phyloP scores from a whole-genome alignment of 495 filamentous ascomycete species.

The Aspergillus biplanus region DNA sequence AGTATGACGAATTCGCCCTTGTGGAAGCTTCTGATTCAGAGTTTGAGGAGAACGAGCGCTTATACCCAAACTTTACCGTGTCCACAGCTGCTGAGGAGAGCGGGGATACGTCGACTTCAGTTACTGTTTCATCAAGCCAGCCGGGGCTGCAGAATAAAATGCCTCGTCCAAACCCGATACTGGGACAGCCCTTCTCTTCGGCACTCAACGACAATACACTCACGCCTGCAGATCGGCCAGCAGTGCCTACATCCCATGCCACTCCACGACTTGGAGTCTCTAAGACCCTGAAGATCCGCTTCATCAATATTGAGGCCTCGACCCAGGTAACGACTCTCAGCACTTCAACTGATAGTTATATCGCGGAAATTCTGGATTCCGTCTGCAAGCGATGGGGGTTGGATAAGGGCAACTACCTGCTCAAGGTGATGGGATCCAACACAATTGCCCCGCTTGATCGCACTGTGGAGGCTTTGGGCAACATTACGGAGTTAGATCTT shows the following conservation, averaged over 20 bases:
- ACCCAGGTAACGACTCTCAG: conserved; percentile 70
- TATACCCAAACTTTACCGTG: conserved; percentile 72
- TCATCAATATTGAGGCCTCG: conserved; percentile 69
- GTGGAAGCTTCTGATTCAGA: conserved; percentile 78
- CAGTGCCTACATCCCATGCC: conserved; percentile 56
- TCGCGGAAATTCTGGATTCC: conserved; percentile 90
- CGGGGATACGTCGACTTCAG: conserved; percentile 41
- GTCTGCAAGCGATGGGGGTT: conserved; percentile 87
- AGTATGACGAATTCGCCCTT: conserved; percentile 92
- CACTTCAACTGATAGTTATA: conserved; percentile 90
- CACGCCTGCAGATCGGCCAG: conserved; percentile 67
- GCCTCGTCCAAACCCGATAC: conserved; percentile 60
- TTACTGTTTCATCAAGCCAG: conserved; percentile 45
- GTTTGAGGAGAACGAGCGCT: conserved; percentile 73
- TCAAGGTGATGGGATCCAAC: conserved; percentile 83
- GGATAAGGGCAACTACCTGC: conserved; percentile 85
- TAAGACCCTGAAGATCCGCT: conserved; percentile 84
- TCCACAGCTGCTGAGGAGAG: conserved; percentile 53
- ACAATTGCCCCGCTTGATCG: conserved; percentile 85
- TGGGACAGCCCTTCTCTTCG: conserved; percentile 53
- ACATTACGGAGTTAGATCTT: conserved; percentile 82
- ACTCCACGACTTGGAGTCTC: conserved; percentile 75
- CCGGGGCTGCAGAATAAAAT: conserved; percentile 31
- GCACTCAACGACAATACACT: conserved; percentile 58
- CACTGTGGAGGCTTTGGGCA: conserved; percentile 85